These are phyloP conservation scores for Auricularia sp. DNA, from an alignment of 768 basidiomycete species.

Conservation along the genomic window DNA sequence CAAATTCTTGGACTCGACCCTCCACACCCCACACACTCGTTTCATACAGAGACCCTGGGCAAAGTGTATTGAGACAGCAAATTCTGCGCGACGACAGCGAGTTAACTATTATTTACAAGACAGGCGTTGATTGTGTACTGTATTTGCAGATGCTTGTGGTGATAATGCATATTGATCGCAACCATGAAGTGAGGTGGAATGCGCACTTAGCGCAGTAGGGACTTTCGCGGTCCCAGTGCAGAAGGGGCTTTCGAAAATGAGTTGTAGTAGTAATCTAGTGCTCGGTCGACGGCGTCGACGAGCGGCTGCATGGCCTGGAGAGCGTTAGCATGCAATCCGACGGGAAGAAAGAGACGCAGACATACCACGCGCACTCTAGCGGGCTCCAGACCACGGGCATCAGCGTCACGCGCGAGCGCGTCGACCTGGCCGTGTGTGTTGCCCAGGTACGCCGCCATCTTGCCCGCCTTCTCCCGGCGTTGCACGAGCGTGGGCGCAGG, in stretches of 20 bases:
- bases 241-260: not conserved
- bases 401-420: constrained; percentile 57
- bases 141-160: not conserved
- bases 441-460: constrained; percentile 77
- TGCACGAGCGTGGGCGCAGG: constrained; percentile 43
- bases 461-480: constrained; percentile 65
- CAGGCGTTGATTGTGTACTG: not conserved
- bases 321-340: not conserved
- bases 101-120: not conserved
- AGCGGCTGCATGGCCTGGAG: constrained; percentile 67
- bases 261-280: constrained; percentile 41
- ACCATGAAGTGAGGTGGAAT: not conserved
- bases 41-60: no score
- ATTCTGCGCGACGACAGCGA: not conserved
- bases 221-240: not conserved
- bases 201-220: not conserved
- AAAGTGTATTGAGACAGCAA: not conserved
- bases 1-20: no score
- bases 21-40: no score
- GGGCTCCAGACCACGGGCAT: constrained; percentile 51
- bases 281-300: constrained; percentile 61
- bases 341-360: constrained; percentile 6
- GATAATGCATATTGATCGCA: not conserved
- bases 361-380: constrained; percentile 54
- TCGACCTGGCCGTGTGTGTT: constrained; percentile 76